These are phyloP conservation scores for Fereydounia khargensis DNA, from an alignment of 1,284 basidiomycete genomes.

Conservation along the genomic window DNA sequence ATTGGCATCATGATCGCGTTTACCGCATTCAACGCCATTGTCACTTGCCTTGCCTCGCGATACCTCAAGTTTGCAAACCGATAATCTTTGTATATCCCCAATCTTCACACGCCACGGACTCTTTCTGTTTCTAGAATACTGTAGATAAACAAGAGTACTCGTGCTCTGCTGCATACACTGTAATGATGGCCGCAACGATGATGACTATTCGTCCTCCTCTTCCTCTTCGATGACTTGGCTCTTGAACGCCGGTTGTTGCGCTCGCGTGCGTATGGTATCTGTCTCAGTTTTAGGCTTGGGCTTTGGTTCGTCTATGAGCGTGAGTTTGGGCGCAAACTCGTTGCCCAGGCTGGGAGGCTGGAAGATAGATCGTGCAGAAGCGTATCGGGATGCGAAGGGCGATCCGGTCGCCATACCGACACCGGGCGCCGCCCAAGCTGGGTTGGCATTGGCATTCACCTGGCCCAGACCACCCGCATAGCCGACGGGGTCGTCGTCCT, in stretches of 20 bases:
- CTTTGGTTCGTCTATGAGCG: neutral
- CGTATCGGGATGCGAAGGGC: constrained; percentile 24
- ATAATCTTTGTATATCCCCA: too few species aligned
- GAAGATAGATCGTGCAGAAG: constrained; percentile 35
- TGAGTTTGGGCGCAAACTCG: constrained; percentile 31
- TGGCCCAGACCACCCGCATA: constrained; percentile 47
- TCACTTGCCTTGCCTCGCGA: constrained; percentile 16
- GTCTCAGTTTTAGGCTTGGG: neutral
- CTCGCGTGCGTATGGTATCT: neutral
- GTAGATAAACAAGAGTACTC: too few species aligned
- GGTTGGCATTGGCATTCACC: neutral
- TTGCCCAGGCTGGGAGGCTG: constrained; percentile 31
- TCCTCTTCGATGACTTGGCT: constrained; percentile 37
- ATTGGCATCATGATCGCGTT: constrained; percentile 25
- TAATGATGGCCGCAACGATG: too few species aligned
- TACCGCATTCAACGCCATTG: constrained; percentile 19
- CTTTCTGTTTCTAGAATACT: too few species aligned
- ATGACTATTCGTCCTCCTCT: constrained; percentile 25
- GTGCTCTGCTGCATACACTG: too few species aligned
- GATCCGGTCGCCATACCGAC: constrained; percentile 7
- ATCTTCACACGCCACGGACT: too few species aligned
- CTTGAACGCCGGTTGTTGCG: constrained; percentile 12
- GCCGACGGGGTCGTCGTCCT: constrained; percentile 39
- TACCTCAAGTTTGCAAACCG: constrained; percentile 36
- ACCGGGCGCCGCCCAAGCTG: neutral